Percentiles rank a stretch among this genome's conserved stretches.
These are phyloP conservation scores for Penicillium sp. DNA, from an alignment of 2,329 filamentous ascomycete genomes.

Conservation along the genomic window DNA sequence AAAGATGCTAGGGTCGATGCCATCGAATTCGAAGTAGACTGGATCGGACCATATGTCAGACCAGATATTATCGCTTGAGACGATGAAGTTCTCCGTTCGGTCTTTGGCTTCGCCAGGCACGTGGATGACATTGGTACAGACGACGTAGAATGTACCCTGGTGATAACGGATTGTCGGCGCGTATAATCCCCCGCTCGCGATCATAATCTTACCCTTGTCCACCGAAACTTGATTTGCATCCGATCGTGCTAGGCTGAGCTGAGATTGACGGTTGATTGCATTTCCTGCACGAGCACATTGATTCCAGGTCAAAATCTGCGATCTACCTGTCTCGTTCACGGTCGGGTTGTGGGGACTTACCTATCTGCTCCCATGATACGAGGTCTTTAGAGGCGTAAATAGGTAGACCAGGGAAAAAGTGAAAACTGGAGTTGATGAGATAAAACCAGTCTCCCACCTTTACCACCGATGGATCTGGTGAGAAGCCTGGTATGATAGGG, in stretches of 20 bases:
- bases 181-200: constrained; percentile 35
- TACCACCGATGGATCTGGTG: constrained; percentile 17
- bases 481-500: constrained; percentile 19
- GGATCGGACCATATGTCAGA: background rate
- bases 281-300: constrained; percentile 11
- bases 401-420: constrained; percentile 69
- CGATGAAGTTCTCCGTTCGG: background rate
- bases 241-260: constrained; percentile 17
- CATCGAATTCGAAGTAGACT: background rate
- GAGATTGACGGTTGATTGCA: constrained; percentile 22
- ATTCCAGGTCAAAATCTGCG: too few species aligned
- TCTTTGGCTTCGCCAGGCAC: constrained; percentile 30
- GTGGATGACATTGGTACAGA: constrained; percentile 42
- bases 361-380: constrained; percentile 32
- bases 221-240: constrained; percentile 10
- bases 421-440: constrained; percentile 64
- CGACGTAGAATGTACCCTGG: constrained; percentile 46
- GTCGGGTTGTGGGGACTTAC: background rate
- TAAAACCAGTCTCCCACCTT: constrained; percentile 19
- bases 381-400: constrained; percentile 37
- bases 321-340: too few species aligned
- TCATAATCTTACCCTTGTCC: constrained; percentile 15
- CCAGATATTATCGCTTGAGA: background rate
- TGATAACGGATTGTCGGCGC: constrained; percentile 48
- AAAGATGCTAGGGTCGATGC: background rate